Conservation (phyloP, 306 rosid genomes). For the Luffa acutangula region DNA sequence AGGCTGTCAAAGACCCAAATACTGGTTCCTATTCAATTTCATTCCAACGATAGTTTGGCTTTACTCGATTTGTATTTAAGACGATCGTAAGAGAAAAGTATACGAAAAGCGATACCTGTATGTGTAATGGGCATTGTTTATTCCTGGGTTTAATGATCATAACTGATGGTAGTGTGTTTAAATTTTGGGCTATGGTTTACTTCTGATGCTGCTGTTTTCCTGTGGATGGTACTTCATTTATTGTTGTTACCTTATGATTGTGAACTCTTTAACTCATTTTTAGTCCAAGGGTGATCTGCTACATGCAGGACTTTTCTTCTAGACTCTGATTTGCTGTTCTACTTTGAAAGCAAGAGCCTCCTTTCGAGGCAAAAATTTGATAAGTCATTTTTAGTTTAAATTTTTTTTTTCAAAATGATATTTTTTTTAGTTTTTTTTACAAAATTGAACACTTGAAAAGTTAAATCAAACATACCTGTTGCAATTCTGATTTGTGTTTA, state of each 20-base stretch:
- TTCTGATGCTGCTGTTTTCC: background rate
- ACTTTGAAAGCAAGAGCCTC: background rate
- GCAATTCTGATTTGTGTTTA: too few relatives aligned
- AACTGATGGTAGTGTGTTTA: background rate
- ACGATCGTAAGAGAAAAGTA: background rate
- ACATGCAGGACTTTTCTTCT: background rate
- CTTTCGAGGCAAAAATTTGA: too few relatives aligned
- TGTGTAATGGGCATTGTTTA: background rate
- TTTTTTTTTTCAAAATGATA: too few relatives aligned
- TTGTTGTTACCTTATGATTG: background rate
- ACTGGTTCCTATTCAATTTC: slow-evolving; percentile 82
- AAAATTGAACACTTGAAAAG: too few relatives aligned
- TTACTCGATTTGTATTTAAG: background rate
- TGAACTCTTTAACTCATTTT: background rate
- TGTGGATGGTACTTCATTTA: background rate
- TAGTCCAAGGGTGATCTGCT: background rate
- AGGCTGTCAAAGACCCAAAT: slow-evolving; percentile 83
- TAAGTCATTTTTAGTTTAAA: too few relatives aligned
- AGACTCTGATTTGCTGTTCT: background rate
- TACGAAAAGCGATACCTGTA: background rate
- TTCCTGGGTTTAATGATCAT: background rate
- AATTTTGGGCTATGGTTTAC: background rate
- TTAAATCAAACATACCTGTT: too few relatives aligned
- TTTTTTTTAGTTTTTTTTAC: too few relatives aligned
- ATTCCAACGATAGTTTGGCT: slow-evolving; percentile 41